Percentiles rank a stretch among this genome's conserved stretches.
These are phyloP conservation scores for Fomitopsis schrenkii DNA, from an alignment of 1,284 basidiomycete species.

Conservation along the genomic window DNA sequence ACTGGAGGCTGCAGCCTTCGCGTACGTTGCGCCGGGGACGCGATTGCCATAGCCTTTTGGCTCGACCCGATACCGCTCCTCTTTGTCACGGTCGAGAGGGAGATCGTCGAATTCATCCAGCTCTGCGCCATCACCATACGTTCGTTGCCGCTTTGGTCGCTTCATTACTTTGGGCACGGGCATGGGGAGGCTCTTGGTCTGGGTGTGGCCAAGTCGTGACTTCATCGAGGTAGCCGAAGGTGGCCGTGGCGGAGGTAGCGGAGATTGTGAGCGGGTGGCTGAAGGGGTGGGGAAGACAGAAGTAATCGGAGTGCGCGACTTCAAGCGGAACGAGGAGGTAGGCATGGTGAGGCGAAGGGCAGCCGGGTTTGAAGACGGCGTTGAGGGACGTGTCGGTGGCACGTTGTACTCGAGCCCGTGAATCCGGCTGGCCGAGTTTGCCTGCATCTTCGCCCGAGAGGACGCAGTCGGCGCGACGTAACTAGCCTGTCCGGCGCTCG, in stretches of 20 bases:
- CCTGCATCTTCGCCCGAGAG: constrained; percentile 67
- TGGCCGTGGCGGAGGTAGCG: constrained; percentile 53
- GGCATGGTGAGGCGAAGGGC: constrained; percentile 85
- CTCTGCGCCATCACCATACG: constrained; percentile 92
- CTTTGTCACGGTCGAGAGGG: constrained; percentile 79
- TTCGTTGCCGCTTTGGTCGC: constrained; percentile 65
- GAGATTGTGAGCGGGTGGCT: constrained; percentile 46
- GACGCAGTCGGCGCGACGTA: constrained; percentile 77
- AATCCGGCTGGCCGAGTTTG: constrained; percentile 53
- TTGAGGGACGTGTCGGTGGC: constrained; percentile 73
- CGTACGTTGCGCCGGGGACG: constrained; percentile 48
- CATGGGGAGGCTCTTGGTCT: constrained; percentile 30
- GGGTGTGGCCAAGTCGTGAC: constrained; percentile 23
- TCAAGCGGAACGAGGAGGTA: constrained; percentile 62
- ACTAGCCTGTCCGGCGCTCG: constrained; percentile 31
- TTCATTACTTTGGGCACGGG: constrained; percentile 65
- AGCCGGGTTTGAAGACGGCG: constrained; percentile 69
- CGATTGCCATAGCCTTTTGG: constrained; percentile 65
- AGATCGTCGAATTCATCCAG: constrained; percentile 90
- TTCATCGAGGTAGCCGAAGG: constrained; percentile 38
- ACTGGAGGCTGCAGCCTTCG: constrained; percentile 34
- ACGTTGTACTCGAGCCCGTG: constrained; percentile 57
- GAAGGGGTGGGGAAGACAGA: constrained; percentile 57
- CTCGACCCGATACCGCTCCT: constrained; percentile 64
- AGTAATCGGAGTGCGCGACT: constrained; percentile 69